A percentile compares a stretch with the other conserved stretches of the same genome.
phyloP scores from a whole-genome alignment of 2,329 filamentous ascomycete genomes.

The Plenodomus lindquistii region DNA sequence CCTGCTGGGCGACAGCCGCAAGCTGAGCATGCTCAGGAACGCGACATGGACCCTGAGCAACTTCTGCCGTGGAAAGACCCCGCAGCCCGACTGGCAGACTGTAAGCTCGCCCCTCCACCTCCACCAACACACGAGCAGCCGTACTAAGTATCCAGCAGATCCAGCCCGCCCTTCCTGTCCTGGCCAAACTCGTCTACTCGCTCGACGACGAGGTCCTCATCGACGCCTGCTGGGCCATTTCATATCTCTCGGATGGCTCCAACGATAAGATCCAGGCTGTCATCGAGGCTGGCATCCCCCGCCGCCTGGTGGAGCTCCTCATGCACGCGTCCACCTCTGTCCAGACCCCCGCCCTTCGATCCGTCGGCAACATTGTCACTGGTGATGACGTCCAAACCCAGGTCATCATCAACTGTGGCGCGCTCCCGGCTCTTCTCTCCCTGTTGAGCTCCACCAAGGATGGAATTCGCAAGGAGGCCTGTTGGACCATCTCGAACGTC shows the following conservation, averaged over 20 bases:
- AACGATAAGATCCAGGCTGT: conserved; percentile 99
- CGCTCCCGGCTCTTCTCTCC: conserved; percentile 87
- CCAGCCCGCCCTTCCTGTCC: conserved; percentile 87
- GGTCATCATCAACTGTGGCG: conserved; percentile 98
- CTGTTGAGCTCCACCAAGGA: conserved; percentile 97
- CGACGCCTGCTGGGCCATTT: conserved; percentile 99
- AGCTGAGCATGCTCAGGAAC: conserved; percentile 98
- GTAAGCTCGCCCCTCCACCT: conserved; percentile 63
- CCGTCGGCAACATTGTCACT: conserved; percentile 97
- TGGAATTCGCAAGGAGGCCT: conserved; percentile 97
- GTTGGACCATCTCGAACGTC: conserved; percentile 99
- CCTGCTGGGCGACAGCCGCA: conserved; percentile 93
- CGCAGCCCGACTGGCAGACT: conserved; percentile 95
- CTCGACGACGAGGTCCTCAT: conserved; percentile 98
- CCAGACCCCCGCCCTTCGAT: conserved; percentile 94
- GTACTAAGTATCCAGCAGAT: conserved; percentile 63
- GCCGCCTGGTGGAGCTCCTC: conserved; percentile 91
- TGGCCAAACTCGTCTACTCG: conserved; percentile 97
- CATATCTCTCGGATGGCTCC: conserved; percentile 94
- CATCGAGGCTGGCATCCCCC: conserved; percentile 96
- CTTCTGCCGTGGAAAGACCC: conserved; percentile 99
- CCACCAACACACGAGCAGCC: not conserved
- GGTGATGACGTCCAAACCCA: conserved; percentile 98
- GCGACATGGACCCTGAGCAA: conserved; percentile 99
- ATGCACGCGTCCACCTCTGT: conserved; percentile 99